Evolutionary conservation across 176 grass and related monocot species (phyloP).

Genomic region (Avena insularis): DNA sequence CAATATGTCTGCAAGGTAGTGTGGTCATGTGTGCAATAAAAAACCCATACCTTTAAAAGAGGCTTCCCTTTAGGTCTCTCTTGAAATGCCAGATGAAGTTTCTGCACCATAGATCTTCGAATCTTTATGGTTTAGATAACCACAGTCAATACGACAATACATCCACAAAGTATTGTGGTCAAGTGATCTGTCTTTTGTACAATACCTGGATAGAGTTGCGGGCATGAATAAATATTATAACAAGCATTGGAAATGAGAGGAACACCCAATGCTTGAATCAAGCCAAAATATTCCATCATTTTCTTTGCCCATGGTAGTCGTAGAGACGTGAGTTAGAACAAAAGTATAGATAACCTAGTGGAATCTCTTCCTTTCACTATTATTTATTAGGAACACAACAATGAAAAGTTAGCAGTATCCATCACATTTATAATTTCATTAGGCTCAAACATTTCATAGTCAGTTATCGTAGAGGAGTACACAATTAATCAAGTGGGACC

Average conservation of each 20-base stretch:
- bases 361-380: no score
- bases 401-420: no score
- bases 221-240: conserved; percentile 88
- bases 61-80: conserved; percentile 68
- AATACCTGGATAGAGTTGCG: conserved; percentile 84
- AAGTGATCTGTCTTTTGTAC: background rate
- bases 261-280: conserved; percentile 67
- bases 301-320: conserved; percentile 59
- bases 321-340: background rate
- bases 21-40: no score
- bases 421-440: no score
- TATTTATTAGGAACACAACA: no score
- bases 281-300: conserved; percentile 57
- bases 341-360: no score
- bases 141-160: background rate
- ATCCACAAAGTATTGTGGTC: no score
- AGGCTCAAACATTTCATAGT: no score
- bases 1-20: no score
- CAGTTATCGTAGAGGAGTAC: no score
- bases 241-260: conserved; percentile 79
- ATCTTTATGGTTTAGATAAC: conserved; percentile 23
- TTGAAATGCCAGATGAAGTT: conserved; percentile 71
- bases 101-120: conserved; percentile 79
- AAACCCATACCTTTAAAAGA: conserved; percentile 50
- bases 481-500: no score